phyloP scores from a whole-genome alignment of 2,329 filamentous ascomycete genomes.

The Talaromyces sp. region DNA sequence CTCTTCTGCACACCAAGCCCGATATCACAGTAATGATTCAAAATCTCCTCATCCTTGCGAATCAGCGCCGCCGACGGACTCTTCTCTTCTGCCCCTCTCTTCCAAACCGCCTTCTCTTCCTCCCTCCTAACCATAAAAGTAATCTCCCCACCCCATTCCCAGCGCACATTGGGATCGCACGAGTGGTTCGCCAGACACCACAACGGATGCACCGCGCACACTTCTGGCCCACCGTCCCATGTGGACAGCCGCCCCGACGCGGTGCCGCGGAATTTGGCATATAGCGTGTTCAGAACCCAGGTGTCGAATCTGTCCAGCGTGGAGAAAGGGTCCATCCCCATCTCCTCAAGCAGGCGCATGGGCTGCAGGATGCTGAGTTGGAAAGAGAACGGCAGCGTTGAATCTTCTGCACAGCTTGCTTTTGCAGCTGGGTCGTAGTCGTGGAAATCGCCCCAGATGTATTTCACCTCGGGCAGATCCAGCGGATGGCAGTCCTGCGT shows the following conservation, averaged over 20 bases:
- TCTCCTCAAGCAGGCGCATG: conserved; percentile 57
- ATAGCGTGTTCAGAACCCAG: conserved; percentile 79
- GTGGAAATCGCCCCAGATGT: conserved; percentile 62
- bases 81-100: conserved; percentile 39
- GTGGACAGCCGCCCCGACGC: conserved; percentile 77
- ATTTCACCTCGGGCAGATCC: conserved; percentile 56
- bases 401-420: conserved; percentile 6
- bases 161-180: conserved; percentile 89
- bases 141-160: conserved; percentile 70
- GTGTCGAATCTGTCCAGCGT: conserved; percentile 38
- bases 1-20: conserved; percentile 70
- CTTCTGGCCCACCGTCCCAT: conserved; percentile 76
- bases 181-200: conserved; percentile 97
- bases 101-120: conserved; percentile 34
- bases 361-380: conserved; percentile 55
- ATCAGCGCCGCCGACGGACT: conserved; percentile 49
- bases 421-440: conserved; percentile 10
- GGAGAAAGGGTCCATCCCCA: conserved; percentile 57
- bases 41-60: conserved; percentile 72
- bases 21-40: conserved; percentile 94
- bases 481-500: conserved; percentile 55
- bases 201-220: conserved; percentile 87
- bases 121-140: conserved; percentile 29
- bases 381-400: conserved; percentile 57
- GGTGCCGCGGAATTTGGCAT: conserved; percentile 87